Base-by-base conservation (phyloP, 2,329 filamentous ascomycete genomes). In the Neonectria magnoliae region DNA sequence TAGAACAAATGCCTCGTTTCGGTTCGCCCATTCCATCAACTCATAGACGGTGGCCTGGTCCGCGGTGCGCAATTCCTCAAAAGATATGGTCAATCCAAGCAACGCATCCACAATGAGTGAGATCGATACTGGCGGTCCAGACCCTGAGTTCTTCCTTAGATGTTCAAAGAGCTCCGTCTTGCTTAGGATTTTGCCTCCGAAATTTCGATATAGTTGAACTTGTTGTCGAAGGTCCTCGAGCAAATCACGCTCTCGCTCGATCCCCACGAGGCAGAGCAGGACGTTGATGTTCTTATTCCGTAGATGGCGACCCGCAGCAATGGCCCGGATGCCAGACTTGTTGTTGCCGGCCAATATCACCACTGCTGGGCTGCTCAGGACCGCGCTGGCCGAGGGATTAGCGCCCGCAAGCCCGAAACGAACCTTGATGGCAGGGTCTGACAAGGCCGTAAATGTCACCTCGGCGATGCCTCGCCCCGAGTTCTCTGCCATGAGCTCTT, bases 321-420 rank as follows among this genome's bases (percentile, higher is more conserved):
- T 85, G 3, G 94, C 93, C 63, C 95, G 87, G 41, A 93, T 90
- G 42, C 95, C 94, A 1, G 91, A 94, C 70, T 93, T 93, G 78
- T 97, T 95, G 78, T 98, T 98, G n/a, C 96, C 95, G 0, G 93
- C 94, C n/a, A 98, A 84, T 7, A 98, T 88, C 22, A 97, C 89
- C 33, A 89, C 81, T 0, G 84, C 83, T 5, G 79, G 77, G 47
- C 72, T 77, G 65, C 64, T 76, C 44, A 75, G 61, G 38, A 71
- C 72, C 9, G 73, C 69, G 18, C 77, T 76, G 20, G 74, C 71
- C 8, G 75, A 74, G 1, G 74, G 71, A 47, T 73, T 75, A 9
- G 76, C 82, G 53, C 76, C 84, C 51, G 81, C 82, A 20, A 85
- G 78, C 62, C 77, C 76, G 53, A 79, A 81, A 11, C 81, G 87